Evolutionary conservation across 1,139 yeast genomes (phyloP), one percentile per base, ranked within the genome.

Genomic region (Lizanozyma gosingica): DNA sequence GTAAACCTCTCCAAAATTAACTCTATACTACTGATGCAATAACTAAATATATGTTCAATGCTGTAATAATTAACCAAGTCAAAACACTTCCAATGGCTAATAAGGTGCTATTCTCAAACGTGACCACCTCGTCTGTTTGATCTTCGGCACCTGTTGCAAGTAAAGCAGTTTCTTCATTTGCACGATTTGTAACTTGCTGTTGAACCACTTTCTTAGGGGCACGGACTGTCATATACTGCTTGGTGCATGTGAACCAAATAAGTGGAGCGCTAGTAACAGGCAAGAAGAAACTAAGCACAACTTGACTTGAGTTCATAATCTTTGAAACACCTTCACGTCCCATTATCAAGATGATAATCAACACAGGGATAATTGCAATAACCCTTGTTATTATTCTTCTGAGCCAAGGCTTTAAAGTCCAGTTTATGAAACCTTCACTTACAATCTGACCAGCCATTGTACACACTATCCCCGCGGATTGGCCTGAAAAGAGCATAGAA

Each of bases 361-460:
- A 56, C 46, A 87, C 85, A 1, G 92, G 94, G 2, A 83, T 63
- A 37, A 83, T 80, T 3, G 90, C 86, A 33, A 83, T 73, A 2
- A 79, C 71, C 53, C 94, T 67, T 0, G 92, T 83, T n/a, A 78
- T 56, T 9, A 83, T 62, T 48, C 94, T 67, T 57, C 92, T 73
- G n/a, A 79, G 53, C 62, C 84, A 75, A 2, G 92, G 90, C 38
- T 75, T 66, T 22, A 83, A 51, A 1, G 77, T 68, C 94, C 92
- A 83, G 46, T 82, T 76, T 37, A 83, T 63, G 52, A 83, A 83
- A 0, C 94, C 94, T 56, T 83, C 94, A 41, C 86, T 78, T 9
- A 83, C 83, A 57, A 83, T 79, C 59, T 83, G 90, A 2, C 92
- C 92, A 1, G 90, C 80, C 71, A 83, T 72, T 1, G 94, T 83